Evolutionary conservation across 495 filamentous ascomycete species (phyloP), one percentile per base, ranked within the genome.

Genomic region (Hypoxylon fragiforme): DNA sequence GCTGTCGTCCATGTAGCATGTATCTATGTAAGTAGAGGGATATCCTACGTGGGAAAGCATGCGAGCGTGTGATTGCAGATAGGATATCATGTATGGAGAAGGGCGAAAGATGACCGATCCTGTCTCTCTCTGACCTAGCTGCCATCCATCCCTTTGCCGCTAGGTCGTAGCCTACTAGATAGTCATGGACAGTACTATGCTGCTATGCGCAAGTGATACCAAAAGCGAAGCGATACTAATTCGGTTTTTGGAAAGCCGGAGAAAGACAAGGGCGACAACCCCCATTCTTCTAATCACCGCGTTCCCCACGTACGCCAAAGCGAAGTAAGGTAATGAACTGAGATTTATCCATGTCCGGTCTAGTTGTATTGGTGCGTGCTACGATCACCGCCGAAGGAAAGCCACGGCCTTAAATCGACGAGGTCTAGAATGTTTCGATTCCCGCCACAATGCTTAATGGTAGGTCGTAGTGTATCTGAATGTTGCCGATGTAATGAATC

Each of bases 61-160:
- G 42, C 43, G 7, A n/a, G 47, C 54, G 54, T 46, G 46, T 58
- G 54, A 52, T 34, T 20, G 47, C 21, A 44, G 38, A 49, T 15
- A 28, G 13, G 4, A 14, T 24, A 26, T n/a, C n/a, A n/a, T 20
- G 40, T 34, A 15, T 19, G 41, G n/a, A 45, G 44, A 28, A 28
- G 47, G 30, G 47, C 19, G 22, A 32, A 30, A 50, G 22, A 41
- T 26, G 30, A 52, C 36, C 41, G 35, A 22, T 46, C 21, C 12
- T 3, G 3, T 13, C 31, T 12, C 24, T 28, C 24, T 28, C 24
- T 28, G n/a, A 4, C 24, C 9, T 28, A 28, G 24, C 24, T 9
- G 24, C 9, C 24, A 28, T 28, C 4, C 24, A 28, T 9, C 9
- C 24, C 24, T 28, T 28, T 9, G 24, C 24, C 24, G 24, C 24